Percentiles rank a stretch among this genome's conserved stretches.
Conservation (phyloP, 352 stramenopile genomes). For the Globisporangium polare region DNA sequence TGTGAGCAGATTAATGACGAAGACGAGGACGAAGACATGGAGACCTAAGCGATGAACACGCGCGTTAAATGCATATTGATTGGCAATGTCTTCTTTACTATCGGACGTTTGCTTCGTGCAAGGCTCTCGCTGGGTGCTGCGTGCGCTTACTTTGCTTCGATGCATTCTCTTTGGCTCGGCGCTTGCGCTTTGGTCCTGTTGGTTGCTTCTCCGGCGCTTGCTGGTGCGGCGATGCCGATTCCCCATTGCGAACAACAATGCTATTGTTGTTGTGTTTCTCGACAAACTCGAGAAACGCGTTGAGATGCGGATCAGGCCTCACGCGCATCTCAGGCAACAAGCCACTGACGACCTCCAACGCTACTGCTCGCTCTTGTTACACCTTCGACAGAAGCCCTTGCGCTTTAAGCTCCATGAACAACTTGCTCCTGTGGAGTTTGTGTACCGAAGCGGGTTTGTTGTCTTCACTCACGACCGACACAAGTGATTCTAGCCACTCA, state of each 20-base stretch:
- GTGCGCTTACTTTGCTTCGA: neutral
- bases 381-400: constrained; percentile 15
- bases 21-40: constrained; percentile 43
- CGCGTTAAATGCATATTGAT: neutral
- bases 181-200: neutral
- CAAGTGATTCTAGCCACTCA: constrained; percentile 19
- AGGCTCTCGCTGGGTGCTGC: neutral
- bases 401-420: constrained; percentile 12
- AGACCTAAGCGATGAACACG: constrained; percentile 14
- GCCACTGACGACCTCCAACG: constrained; percentile 10
- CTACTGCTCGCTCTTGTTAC: constrained; percentile 1
- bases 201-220: neutral
- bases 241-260: too few species aligned
- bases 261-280: neutral
- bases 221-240: too few species aligned
- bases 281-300: constrained; percentile 9
- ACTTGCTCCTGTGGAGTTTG: neutral
- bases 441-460: neutral
- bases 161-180: neutral
- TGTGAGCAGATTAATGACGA: constrained; percentile 25
- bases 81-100: neutral
- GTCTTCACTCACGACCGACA: neutral
- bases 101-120: too few species aligned
- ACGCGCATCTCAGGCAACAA: constrained; percentile 26
- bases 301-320: constrained; percentile 19